phyloP scores from a whole-genome alignment of 2,329 filamentous ascomycete genomes.

The Colletotrichum agaves region DNA sequence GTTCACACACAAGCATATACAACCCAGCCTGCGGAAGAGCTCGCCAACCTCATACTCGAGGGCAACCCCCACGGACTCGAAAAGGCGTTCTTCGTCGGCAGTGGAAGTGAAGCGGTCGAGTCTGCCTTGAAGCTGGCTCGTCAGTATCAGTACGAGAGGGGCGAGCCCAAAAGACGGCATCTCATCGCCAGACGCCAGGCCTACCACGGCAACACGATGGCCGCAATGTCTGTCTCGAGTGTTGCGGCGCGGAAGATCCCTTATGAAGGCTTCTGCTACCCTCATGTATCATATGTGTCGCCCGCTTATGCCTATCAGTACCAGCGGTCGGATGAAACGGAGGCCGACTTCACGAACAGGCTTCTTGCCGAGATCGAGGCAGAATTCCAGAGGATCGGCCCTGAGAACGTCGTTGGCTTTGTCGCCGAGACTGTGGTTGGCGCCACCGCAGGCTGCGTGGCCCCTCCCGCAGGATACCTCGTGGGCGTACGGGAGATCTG shows the following conservation, averaged over 20 bases:
- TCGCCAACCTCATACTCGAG: constrained; percentile 41
- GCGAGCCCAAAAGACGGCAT: constrained; percentile 49
- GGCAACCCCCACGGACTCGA: constrained; percentile 31
- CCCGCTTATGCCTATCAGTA: constrained; percentile 59
- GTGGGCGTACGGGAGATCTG: constrained; percentile 64
- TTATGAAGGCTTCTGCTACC: constrained; percentile 42
- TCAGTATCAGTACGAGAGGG: constrained; percentile 58
- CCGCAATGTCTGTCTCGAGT: constrained; percentile 53
- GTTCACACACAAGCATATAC: constrained; percentile 46
- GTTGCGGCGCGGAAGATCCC: constrained; percentile 43
- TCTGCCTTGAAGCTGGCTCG: constrained; percentile 59
- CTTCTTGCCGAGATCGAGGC: constrained; percentile 58
- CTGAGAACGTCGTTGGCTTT: constrained; percentile 59
- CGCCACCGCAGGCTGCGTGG: constrained; percentile 62
- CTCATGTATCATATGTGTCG: constrained; percentile 43
- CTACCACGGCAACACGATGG: constrained; percentile 63
- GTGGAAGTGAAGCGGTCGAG: constrained; percentile 53
- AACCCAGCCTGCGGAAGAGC: constrained; percentile 56
- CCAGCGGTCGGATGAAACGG: constrained; percentile 47
- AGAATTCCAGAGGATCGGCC: constrained; percentile 58
- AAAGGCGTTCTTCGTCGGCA: constrained; percentile 39
- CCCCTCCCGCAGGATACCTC: constrained; percentile 64
- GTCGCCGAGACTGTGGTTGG: constrained; percentile 62
- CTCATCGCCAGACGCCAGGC: constrained; percentile 57
- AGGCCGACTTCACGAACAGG: constrained; percentile 52